Conservation (phyloP, 2,329 filamentous ascomycete species). For the Penicillium glabrum region DNA sequence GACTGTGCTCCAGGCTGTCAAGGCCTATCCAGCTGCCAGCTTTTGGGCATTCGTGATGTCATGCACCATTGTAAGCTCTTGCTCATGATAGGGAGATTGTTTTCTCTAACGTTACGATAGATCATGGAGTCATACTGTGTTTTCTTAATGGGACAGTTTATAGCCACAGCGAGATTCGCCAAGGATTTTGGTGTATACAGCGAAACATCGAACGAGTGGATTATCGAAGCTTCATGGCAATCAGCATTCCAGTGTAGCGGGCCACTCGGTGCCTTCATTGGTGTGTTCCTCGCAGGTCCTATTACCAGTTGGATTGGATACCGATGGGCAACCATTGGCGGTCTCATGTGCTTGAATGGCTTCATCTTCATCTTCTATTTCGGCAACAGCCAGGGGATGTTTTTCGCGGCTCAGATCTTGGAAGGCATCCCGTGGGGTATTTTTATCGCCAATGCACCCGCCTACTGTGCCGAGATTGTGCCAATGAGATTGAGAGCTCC, state of each 20-base stretch:
- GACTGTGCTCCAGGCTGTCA: slow-evolving; percentile 47
- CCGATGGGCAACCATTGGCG: slow-evolving; percentile 58
- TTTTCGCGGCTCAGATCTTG: slow-evolving; percentile 57
- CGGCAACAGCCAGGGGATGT: too few species aligned
- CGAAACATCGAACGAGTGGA: slow-evolving; percentile 7
- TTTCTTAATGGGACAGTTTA: slow-evolving; percentile 61
- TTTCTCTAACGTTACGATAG: slow-evolving; percentile 33
- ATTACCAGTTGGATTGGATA: slow-evolving; percentile 63
- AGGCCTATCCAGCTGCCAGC: slow-evolving; percentile 43
- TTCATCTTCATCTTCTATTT: slow-evolving; percentile 50
- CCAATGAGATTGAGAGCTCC: slow-evolving; percentile 59
- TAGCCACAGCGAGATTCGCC: slow-evolving; percentile 52
- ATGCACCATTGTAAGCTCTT: slow-evolving; percentile 51
- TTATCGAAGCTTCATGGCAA: slow-evolving; percentile 56
- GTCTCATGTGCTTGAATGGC: slow-evolving; percentile 53
- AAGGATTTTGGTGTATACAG: slow-evolving; percentile 47
- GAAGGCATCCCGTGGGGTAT: slow-evolving; percentile 66
- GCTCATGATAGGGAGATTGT: too few species aligned
- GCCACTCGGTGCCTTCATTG: slow-evolving; percentile 51
- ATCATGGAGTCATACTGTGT: slow-evolving; percentile 66
- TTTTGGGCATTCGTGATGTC: slow-evolving; percentile 57
- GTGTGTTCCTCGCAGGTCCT: slow-evolving; percentile 52
- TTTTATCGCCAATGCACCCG: slow-evolving; percentile 65
- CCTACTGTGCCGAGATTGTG: slow-evolving; percentile 63
- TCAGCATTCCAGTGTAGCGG: slow-evolving; percentile 58